Evolutionary conservation across 345 rosid genomes (phyloP), one percentile per base, ranked within the genome.

Genomic region (Salix dunnii): DNA sequence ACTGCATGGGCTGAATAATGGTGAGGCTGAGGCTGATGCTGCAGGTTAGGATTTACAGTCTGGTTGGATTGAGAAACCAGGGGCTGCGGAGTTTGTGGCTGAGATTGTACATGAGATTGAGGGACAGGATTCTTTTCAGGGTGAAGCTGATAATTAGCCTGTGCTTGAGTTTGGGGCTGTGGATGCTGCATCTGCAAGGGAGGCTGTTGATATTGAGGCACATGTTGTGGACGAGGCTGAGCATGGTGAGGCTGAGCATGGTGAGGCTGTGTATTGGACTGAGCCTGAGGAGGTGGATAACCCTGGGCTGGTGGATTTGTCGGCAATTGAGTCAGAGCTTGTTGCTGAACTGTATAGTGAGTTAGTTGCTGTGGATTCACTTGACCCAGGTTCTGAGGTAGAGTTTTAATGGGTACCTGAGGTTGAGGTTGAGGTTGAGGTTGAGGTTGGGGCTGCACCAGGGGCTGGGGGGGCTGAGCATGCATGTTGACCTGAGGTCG

Each of bases 141-240:
- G n/a, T 76, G 78, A 68, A 25, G 30, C 62, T 79, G 86, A 65
- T 81, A 36, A 55, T 60, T 76, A 55, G 73, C 53, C 51, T 31
- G 80, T 25, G 67, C 23, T 11, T 67, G 81, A 48, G 38, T 30
- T 67, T 72, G 81, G 72, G 81, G 43, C 23, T 67, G 83, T 3
- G 67, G 48, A 75, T 86, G 88, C 72, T 79, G 92, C 64, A 74
- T 68, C 67, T 85, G 92, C 69, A 74, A 31, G 35, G 75, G 80
- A 51, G 78, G 84, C 69, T 88, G 89, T 71, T 80, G 88, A 80
- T 87, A 76, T 58, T 72, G 87, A 65, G 88, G 84, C 82, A 83
- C 33, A 46, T 75, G 80, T 2, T 67, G 89, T 20, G 78, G 35
- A 67, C 46, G 73, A 48, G 85, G 76, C 77, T 85, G 90, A 17